Evolutionary conservation across 2,329 filamentous ascomycete genomes (phyloP), one percentile per base, ranked within the genome.

Genomic region (Ascochyta lentis): DNA sequence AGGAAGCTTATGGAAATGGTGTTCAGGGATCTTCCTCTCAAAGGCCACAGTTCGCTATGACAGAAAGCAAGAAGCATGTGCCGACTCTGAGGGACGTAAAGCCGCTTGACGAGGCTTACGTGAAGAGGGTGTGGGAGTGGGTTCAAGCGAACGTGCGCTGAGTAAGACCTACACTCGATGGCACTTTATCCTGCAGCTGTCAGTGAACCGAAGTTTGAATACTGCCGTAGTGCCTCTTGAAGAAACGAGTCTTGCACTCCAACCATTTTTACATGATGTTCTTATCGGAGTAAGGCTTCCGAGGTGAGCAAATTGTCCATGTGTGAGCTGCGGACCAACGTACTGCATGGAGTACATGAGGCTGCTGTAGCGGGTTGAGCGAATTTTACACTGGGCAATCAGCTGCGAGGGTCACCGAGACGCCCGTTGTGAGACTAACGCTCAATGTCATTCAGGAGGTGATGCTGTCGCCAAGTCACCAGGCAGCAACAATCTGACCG

Each of bases 61-160:
- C 39, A 10, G 63, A 68, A 37, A 77, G 76, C 9, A 70, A 67
- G 49, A 61, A 63, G 22, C 57, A 59, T 23, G 74, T 79, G 23
- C 68, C 70, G 24, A 66, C 64, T 4, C 65, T 82, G 56, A 65
- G 63, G 46, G 59, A 69, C 6, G 59, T 82, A 3, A 48, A 66
- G 60, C 76, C 77, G 6, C 66, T 82, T 26, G 70, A 79, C 66
- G 76, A 80, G 66, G 75, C 61, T 39, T 76, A 81, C 55, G 73
- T 80, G 6, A 61, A 63, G 33, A 77, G 73, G 62, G 71, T 80
- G n/a, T 81, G 79, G 80, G 54, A 49, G 19, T 79, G 77, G 77
- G 44, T 68, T 3, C 55, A 62, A 48, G 56, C 56, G 22, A 66
- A 64, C 27, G 60, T 70, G 23, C 33, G 41, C 29, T 68, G 51